Evolutionary conservation across 2,329 filamentous ascomycete genomes (phyloP).

Genomic region (Fusarium tanahbumbuense): DNA sequence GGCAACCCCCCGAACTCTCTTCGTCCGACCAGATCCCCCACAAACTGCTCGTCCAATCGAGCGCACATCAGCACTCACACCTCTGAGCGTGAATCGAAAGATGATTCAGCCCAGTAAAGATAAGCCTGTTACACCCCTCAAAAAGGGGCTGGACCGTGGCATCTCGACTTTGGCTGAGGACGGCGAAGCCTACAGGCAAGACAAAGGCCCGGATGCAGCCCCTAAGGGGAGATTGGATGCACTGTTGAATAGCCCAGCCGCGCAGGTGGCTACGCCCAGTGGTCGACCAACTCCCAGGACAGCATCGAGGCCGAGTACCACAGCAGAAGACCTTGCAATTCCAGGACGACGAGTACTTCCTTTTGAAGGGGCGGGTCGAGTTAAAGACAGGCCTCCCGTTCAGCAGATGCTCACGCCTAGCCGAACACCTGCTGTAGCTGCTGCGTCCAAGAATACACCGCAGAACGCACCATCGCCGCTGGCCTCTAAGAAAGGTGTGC

Average conservation of each 20-base stretch:
- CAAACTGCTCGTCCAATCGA: conserved; percentile 35
- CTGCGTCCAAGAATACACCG: conserved; percentile 21
- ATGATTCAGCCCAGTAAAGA: conserved; percentile 37
- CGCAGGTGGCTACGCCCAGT: conserved; percentile 39
- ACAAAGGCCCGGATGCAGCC: conserved; percentile 12
- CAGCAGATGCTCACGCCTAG: conserved; percentile 20
- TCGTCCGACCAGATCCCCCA: conserved; percentile 37
- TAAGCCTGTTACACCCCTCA: conserved; percentile 34
- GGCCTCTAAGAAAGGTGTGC: conserved; percentile 40
- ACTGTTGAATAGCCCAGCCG: conserved; percentile 50
- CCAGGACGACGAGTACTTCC: conserved; percentile 58
- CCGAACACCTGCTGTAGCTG: conserved; percentile 2
- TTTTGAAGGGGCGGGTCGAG: conserved; percentile 42
- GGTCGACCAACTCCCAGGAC: conserved; percentile 43
- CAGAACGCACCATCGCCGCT: conserved; percentile 30
- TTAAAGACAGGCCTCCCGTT: conserved; percentile 24
- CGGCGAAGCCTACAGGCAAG: conserved; percentile 51
- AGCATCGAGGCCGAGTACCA: conserved; percentile 27
- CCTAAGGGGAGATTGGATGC: conserved; percentile 49
- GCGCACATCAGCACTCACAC: conserved; percentile 51
- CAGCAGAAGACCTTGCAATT: conserved; percentile 47
- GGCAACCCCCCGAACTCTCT: conserved; percentile 33
- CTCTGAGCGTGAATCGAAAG: conserved; percentile 53
- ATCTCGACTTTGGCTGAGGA: conserved; percentile 63
- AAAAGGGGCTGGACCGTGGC: conserved; percentile 49